These are phyloP conservation scores for Rubia balearica DNA, from an alignment of 305 asterid genomes.

Conservation along the genomic window DNA sequence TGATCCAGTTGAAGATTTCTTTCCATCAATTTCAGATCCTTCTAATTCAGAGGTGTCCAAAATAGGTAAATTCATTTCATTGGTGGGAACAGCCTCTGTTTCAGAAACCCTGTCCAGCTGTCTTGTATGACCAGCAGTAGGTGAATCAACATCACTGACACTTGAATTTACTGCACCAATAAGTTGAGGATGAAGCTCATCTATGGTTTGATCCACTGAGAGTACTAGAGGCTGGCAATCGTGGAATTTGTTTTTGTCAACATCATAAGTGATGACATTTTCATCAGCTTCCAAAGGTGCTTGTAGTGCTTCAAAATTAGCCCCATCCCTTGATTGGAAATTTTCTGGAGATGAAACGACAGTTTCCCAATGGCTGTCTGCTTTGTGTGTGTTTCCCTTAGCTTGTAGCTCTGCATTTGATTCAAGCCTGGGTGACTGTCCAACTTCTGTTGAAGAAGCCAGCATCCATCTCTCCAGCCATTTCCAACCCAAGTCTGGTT, in stretches of 20 bases:
- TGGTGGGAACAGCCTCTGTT: conserved; percentile 27
- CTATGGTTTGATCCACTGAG: conserved; percentile 19
- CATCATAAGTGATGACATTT: conserved; percentile 32
- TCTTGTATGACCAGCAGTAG: conserved; percentile 27
- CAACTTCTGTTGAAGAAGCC: conserved; percentile 43
- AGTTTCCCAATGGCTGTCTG: conserved; percentile 30
- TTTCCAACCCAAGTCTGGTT: conserved; percentile 81
- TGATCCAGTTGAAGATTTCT: conserved; percentile 31
- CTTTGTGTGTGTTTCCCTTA: conserved; percentile 27
- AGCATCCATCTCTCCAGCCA: conserved; percentile 98
- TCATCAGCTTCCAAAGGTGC: conserved; percentile 37
- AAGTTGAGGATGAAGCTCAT: conserved; percentile 25
- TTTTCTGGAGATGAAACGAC: conserved; percentile 27
- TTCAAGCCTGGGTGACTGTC: conserved; percentile 31
- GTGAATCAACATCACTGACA: conserved; percentile 23
- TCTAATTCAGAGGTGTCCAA: conserved; percentile 22
- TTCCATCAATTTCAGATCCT: conserved; percentile 43
- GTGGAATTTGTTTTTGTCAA: conserved; percentile 29
- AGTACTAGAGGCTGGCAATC: conserved; percentile 25
- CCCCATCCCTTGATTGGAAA: conserved; percentile 29
- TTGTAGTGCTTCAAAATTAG: conserved; percentile 27
- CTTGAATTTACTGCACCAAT: conserved; percentile 26
- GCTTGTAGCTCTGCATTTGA: conserved; percentile 27
- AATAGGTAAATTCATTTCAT: conserved; percentile 26
- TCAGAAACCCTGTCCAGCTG: conserved; percentile 27